These are phyloP conservation scores for Diaporthe batatas DNA, from an alignment of 2,329 filamentous ascomycete genomes.

Conservation along the genomic window DNA sequence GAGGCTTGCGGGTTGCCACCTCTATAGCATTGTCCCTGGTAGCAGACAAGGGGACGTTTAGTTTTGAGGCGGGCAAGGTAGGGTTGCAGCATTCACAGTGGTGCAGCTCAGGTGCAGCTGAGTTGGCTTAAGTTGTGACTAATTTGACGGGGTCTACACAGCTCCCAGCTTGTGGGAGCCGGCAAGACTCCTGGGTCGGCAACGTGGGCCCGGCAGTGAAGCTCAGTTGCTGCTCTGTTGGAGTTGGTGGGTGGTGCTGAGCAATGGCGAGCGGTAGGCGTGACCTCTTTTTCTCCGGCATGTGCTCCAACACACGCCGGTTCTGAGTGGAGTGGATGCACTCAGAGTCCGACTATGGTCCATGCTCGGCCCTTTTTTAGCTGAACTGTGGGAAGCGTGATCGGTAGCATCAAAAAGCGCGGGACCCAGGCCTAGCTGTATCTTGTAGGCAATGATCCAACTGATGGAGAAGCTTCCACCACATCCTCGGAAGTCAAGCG, in stretches of 20 bases:
- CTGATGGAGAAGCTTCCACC: not conserved
- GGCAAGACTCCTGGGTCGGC: not conserved
- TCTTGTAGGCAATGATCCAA: not conserved
- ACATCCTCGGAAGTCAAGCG: not conserved
- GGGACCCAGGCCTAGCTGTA: not conserved
- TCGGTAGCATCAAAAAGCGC: not conserved
- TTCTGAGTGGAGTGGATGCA: not conserved
- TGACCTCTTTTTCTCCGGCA: not conserved
- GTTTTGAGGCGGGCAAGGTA: constrained; percentile 9
- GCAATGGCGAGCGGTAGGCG: not conserved
- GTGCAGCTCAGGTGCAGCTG: not conserved
- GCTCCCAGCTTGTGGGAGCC: not conserved
- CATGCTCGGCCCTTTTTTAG: not conserved
- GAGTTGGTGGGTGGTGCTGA: constrained; percentile 3
- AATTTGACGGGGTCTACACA: constrained; percentile 1
- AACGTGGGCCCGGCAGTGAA: constrained; percentile 12
- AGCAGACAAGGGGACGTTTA: constrained; percentile 8
- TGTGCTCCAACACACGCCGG: constrained; percentile 8
- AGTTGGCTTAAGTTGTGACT: too few species aligned
- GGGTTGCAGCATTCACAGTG: constrained; percentile 26
- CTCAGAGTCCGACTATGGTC: not conserved
- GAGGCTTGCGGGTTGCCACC: constrained; percentile 4
- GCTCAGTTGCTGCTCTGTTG: constrained; percentile 16
- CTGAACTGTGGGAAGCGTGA: not conserved
- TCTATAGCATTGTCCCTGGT: not conserved